These are phyloP conservation scores for Stevia rebaudiana DNA, from an alignment of 140 eudicot genomes.

Conservation along the genomic window DNA sequence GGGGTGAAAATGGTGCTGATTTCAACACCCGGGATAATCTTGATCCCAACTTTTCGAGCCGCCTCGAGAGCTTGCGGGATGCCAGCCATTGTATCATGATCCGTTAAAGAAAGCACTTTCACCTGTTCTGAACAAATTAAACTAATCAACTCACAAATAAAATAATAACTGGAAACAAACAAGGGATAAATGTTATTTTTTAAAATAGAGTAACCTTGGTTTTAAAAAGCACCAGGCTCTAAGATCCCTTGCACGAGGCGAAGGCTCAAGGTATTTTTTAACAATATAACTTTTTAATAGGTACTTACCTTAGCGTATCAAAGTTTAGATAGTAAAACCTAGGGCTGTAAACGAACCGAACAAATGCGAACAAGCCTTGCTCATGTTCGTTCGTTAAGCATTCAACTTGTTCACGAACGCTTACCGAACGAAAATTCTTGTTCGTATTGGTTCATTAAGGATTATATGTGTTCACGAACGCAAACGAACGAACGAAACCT, in stretches of 20 bases:
- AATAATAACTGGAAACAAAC: neutral
- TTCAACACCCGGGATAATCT: conserved; percentile 97
- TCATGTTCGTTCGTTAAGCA: no score
- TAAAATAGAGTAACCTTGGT: neutral
- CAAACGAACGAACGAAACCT: no score
- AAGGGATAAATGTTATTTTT: neutral
- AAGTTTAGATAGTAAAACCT: no score
- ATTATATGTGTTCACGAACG: no score
- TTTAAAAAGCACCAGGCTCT: neutral
- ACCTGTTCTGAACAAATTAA: conserved; percentile 71
- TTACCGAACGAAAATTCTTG: no score
- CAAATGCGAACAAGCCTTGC: no score
- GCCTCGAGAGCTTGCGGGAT: conserved; percentile 90
- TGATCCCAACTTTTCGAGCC: conserved; percentile 73
- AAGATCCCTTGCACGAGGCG: neutral
- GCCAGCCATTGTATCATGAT: conserved; percentile 96
- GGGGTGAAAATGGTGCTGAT: conserved; percentile 80
- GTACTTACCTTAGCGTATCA: no score
- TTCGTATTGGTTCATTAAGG: no score
- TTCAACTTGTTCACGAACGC: no score
- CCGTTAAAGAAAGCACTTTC: conserved; percentile 87
- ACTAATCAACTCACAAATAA: conserved; percentile 30
- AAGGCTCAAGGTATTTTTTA: neutral
- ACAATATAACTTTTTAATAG: no score
- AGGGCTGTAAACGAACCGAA: no score